Evolutionary conservation across 106 monocot genomes (phyloP).

Genomic region (Vanilla planifolia): DNA sequence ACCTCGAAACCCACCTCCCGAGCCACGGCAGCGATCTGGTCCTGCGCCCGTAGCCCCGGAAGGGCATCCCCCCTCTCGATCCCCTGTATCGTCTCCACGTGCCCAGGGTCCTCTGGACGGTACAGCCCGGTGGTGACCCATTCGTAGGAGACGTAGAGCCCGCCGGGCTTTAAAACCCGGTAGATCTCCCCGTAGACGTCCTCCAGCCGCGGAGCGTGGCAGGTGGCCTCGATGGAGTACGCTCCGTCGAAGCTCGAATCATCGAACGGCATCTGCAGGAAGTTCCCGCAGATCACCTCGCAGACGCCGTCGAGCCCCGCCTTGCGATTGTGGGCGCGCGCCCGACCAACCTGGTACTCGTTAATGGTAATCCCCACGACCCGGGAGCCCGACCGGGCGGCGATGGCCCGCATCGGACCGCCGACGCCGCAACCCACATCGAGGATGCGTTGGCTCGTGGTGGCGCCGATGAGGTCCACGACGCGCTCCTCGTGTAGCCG

Average conservation of each 20-base stretch:
- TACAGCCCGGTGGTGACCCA: conserved; percentile 66
- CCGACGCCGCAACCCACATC: conserved; percentile 85
- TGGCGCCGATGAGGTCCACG: conserved; percentile 44
- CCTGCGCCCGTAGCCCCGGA: conserved; percentile 47
- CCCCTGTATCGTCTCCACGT: conserved; percentile 58
- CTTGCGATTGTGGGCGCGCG: conserved; percentile 31
- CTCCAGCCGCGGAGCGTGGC: conserved; percentile 38
- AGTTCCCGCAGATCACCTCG: conserved; percentile 35
- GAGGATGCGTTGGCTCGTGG: conserved; percentile 32
- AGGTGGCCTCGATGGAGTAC: conserved; percentile 33
- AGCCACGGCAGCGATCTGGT: conserved; percentile 46
- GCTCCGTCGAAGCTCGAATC: conserved; percentile 25
- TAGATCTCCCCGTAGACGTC: conserved; percentile 69
- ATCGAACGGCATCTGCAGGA: conserved; percentile 30
- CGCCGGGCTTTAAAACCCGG: conserved; percentile 56
- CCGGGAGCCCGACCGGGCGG: conserved; percentile 40
- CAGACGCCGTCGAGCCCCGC: conserved; percentile 20
- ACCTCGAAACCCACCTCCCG: conserved; percentile 55
- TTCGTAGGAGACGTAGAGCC: conserved; percentile 58
- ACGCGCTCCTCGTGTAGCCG: conserved; percentile 68
- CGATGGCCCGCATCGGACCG: conserved; percentile 88
- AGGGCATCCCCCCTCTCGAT: conserved; percentile 73
- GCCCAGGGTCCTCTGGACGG: conserved; percentile 32
- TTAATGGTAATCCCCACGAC: conserved; percentile 81
- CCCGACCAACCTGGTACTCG: conserved; percentile 79